These are phyloP conservation scores for Centaurea solstitialis DNA, from an alignment of 129 eudicot species.

Conservation along the genomic window DNA sequence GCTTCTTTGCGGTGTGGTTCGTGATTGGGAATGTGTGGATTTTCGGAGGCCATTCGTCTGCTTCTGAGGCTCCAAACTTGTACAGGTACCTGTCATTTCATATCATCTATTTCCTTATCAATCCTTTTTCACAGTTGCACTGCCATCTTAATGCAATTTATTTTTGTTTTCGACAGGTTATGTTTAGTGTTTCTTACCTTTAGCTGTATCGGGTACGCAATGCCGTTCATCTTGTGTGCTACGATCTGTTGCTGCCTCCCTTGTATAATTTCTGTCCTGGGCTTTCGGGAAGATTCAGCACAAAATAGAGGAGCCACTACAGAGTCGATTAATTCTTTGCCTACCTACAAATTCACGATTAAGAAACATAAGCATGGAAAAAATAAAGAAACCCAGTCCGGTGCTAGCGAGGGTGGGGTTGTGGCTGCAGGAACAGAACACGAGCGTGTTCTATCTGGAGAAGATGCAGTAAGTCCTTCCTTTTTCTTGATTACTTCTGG, in stretches of 20 bases:
- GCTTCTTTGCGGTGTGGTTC: constrained; percentile 98
- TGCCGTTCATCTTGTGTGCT: constrained; percentile 96
- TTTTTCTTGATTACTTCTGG: constrained; percentile 6
- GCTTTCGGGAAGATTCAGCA: constrained; percentile 76
- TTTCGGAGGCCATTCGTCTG: constrained; percentile 89
- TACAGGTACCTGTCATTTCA: constrained; percentile 54
- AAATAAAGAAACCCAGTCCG: constrained; percentile 36
- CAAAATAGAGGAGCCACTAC: constrained; percentile 89
- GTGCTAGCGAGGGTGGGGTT: constrained; percentile 66
- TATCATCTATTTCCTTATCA: background rate
- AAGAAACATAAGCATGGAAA: constrained; percentile 70
- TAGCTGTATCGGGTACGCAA: constrained; percentile 96
- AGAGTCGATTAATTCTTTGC: constrained; percentile 82
- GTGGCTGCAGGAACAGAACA: constrained; percentile 91
- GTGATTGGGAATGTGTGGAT: constrained; percentile 98
- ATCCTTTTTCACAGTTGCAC: constrained; percentile 3
- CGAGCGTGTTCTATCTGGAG: constrained; percentile 78
- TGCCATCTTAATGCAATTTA: background rate
- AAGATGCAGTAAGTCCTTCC: constrained; percentile 78
- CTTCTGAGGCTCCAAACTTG: constrained; percentile 80
- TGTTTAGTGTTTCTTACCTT: constrained; percentile 90
- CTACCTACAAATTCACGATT: constrained; percentile 72
- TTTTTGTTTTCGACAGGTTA: constrained; percentile 52
- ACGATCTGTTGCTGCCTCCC: constrained; percentile 98
- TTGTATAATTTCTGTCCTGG: constrained; percentile 82